A percentile compares a stretch with the other conserved stretches of the same genome.
phyloP scores from a whole-genome alignment of 352 stramenopile genomes.

The Globisporangium uncinulatum region DNA sequence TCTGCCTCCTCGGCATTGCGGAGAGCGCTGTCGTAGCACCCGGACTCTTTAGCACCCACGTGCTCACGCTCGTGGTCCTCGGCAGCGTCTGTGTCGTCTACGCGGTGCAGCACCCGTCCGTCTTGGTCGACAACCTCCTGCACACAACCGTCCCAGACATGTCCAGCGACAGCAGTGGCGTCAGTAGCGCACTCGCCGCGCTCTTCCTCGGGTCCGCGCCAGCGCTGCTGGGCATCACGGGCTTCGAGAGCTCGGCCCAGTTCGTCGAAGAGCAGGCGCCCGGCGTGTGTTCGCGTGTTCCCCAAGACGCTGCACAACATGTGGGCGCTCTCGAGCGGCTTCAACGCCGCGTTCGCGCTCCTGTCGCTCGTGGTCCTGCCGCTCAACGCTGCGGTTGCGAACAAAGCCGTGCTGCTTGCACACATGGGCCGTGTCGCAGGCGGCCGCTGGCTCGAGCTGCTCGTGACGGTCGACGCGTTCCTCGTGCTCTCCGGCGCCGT shows the following conservation, averaged over 20 bases:
- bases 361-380: too few species aligned
- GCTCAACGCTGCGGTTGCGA: too few species aligned
- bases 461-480: conserved; percentile 78
- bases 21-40: conserved; percentile 76
- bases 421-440: conserved; percentile 36
- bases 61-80: conserved; percentile 56
- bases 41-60: conserved; percentile 74
- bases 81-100: conserved; percentile 44
- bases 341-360: conserved; percentile 26
- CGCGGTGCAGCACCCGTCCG: conserved; percentile 39
- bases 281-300: too few species aligned
- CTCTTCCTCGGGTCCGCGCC: conserved; percentile 70
- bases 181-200: too few species aligned
- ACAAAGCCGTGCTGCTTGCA: conserved; percentile 61
- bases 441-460: conserved; percentile 38
- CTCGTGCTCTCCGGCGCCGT: conserved; percentile 82
- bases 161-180: too few species aligned
- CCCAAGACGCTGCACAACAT: conserved; percentile 71
- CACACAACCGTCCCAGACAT: conserved; percentile 29
- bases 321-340: conserved; percentile 55
- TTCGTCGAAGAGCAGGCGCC: conserved; percentile 83
- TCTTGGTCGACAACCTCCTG: conserved; percentile 62
- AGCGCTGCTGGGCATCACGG: conserved; percentile 84
- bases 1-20: conserved; percentile 63
- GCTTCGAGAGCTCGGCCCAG: conserved; percentile 84